Evolutionary conservation across 768 basidiomycete species (phyloP), one percentile per base, ranked within the genome.

Genomic region (Pilatotrama ljubarskyi): DNA sequence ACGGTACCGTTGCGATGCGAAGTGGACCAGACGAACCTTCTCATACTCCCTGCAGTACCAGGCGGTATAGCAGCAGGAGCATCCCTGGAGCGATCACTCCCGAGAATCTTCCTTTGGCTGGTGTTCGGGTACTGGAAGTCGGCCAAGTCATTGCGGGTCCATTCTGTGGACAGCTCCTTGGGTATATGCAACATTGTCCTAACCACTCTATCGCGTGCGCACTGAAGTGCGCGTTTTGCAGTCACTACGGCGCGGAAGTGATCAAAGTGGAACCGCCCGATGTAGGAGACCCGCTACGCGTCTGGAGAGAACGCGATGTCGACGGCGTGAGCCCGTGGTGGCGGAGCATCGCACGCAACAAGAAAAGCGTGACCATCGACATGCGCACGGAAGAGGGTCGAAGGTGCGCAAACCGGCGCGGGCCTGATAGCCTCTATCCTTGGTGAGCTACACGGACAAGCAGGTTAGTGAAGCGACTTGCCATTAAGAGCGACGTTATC

Each of bases 301-400:
- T 86, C 1, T 88, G 86, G 86, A 74, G 88, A 51, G 88, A 89
- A 63, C 77, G 87, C 22, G 88, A 90, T 61, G 76, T 82, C 0
- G 87, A 89, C 62, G 86, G 87, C 1, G 82, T 83, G 0, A 87
- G 87, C 63, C 87, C 86, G 0, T 89, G 88, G 88, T 90, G 87
- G 70, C 75, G 87, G 43, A 87, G 87, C 63, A 79, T 89, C 24
- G 87, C 75, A 9, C 75, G 88, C 51, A 88, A 90, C 71, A 90
- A 90, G 77, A 89, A 86, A 73, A 88, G 86, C 57, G 81, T 88
- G 18, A 82, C 82, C 9, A 85, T 90, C 55, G 85, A 89, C 65
- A 66, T 90, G 64, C 75, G 83, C 25, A 84, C 80, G 60, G 75
- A 76, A 17, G 78, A 85, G 65, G 86, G 86, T n/a, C 69, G 79